A percentile compares a stretch with the other conserved stretches of the same genome.
Evolutionary conservation across 495 filamentous ascomycete species (phyloP).

Genomic region (Aspergillus nanangensis): DNA sequence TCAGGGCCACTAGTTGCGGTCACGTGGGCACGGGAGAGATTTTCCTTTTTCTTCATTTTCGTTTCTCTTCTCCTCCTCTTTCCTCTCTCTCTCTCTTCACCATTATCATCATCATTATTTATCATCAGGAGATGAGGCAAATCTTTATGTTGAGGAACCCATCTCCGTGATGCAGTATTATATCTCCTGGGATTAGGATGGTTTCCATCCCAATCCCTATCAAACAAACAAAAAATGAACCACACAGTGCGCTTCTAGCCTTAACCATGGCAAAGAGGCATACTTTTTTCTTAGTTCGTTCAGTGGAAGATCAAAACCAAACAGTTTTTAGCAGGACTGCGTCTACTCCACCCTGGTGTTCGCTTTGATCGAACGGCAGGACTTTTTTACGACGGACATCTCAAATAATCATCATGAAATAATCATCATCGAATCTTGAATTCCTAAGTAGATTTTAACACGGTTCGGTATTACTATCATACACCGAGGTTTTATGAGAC

Average conservation of each 20-base stretch:
- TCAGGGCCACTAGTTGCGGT: background rate
- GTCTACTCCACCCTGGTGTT: slow-evolving; percentile 54
- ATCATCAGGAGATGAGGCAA: no score
- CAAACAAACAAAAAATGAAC: no score
- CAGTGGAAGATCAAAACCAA: slow-evolving; percentile 51
- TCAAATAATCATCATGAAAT: background rate
- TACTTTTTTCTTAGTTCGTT: slow-evolving; percentile 47
- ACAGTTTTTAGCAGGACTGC: slow-evolving; percentile 53
- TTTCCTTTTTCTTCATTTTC: background rate
- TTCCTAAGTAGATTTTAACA: no score
- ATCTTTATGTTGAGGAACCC: background rate
- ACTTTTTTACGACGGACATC: slow-evolving; percentile 52
- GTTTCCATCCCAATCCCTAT: no score
- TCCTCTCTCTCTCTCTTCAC: background rate
- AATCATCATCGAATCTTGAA: background rate
- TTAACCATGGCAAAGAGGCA: slow-evolving; percentile 35
- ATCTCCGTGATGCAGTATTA: no score
- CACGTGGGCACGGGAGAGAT: background rate
- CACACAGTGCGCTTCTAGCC: slow-evolving; percentile 44
- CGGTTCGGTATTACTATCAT: no score
- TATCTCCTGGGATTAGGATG: no score
- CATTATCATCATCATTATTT: no score
- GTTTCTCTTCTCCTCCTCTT: background rate
- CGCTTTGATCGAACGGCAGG: slow-evolving; percentile 39
- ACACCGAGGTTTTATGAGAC: no score